Conservation (phyloP, 2,329 filamentous ascomycete genomes). For the Xylariaceae sp. region DNA sequence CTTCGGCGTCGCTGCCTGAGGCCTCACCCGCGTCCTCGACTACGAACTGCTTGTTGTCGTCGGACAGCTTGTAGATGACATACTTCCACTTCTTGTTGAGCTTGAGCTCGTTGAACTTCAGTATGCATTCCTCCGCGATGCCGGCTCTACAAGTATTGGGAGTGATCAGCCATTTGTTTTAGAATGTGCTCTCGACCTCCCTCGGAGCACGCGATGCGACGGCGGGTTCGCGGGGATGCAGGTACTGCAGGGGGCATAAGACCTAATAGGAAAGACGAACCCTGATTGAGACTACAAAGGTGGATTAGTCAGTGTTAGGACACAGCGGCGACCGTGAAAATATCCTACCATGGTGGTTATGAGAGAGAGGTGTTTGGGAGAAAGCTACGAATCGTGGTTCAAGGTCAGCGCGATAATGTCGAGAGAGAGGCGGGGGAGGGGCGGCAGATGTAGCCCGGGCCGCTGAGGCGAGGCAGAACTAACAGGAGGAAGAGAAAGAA, state of each 20-base stretch:
- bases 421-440: slow-evolving; percentile 10
- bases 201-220: too few species aligned
- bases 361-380: slow-evolving; percentile 18
- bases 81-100: slow-evolving; percentile 77
- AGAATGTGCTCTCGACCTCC: too few species aligned
- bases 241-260: slow-evolving; percentile 4
- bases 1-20: slow-evolving; percentile 45
- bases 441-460: slow-evolving; percentile 3
- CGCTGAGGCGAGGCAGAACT: slow-evolving; percentile 13
- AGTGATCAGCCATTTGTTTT: too few species aligned
- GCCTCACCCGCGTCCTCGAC: slow-evolving; percentile 59
- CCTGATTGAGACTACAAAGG: slow-evolving; percentile 61
- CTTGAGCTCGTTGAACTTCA: slow-evolving; percentile 76
- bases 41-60: slow-evolving; percentile 77
- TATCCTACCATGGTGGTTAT: slow-evolving; percentile 29
- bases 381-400: slow-evolving; percentile 21
- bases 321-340: background rate
- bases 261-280: slow-evolving; percentile 43
- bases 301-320: slow-evolving; percentile 16
- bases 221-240: too few species aligned
- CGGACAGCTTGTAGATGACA: slow-evolving; percentile 84
- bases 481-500: slow-evolving; percentile 13
- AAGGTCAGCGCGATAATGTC: slow-evolving; percentile 23
- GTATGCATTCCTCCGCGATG: slow-evolving; percentile 68
- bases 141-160: slow-evolving; percentile 56